Conservation (phyloP, 768 basidiomycete genomes). For the Leccinellum rugosiceps region DNA sequence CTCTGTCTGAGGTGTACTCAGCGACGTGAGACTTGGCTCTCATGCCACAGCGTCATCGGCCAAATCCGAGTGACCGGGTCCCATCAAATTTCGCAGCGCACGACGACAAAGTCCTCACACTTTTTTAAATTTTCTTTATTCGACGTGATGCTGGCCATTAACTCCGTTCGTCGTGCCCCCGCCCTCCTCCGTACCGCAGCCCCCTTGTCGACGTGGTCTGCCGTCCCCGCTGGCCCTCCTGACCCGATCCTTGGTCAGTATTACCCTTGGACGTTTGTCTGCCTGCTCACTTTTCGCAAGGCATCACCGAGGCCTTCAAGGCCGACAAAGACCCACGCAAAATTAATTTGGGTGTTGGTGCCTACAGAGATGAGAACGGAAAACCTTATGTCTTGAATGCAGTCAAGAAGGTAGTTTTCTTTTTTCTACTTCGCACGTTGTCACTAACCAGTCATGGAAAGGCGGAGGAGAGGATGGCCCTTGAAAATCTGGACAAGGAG, state of each 20-base stretch:
- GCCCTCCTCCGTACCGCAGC: constrained; percentile 37
- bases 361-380: constrained; percentile 90
- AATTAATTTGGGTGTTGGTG: constrained; percentile 97
- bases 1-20: too few species aligned
- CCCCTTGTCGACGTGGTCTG: constrained; percentile 71
- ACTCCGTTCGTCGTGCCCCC: constrained; percentile 48
- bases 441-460: constrained; percentile 25
- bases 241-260: constrained; percentile 85
- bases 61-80: constrained; percentile 11
- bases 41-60: constrained; percentile 9
- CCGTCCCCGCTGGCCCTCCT: constrained; percentile 84
- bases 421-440: background rate
- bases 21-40: too few species aligned
- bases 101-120: background rate
- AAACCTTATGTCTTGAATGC: constrained; percentile 91
- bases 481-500: constrained; percentile 82
- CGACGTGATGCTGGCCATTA: constrained; percentile 39
- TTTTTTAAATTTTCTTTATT: background rate
- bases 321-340: constrained; percentile 89
- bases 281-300: constrained; percentile 36
- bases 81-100: background rate
- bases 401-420: constrained; percentile 69
- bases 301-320: constrained; percentile 94
- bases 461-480: constrained; percentile 74
- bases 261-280: background rate